Evolutionary conservation across 2,329 filamentous ascomycete species (phyloP).

Genomic region (Neurospora sp.): DNA sequence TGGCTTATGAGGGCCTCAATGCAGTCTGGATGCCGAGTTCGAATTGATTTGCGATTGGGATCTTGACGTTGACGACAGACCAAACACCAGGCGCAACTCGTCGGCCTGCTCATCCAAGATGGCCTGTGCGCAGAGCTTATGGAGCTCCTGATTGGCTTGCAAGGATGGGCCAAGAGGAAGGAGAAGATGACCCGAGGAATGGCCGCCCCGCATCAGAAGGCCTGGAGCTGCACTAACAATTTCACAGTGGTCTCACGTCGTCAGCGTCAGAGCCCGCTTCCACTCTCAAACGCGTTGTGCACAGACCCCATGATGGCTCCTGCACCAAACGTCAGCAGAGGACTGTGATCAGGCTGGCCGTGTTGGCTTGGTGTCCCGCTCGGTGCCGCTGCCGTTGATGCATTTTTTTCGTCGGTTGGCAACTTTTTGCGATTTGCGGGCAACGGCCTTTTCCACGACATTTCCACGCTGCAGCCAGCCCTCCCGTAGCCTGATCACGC

Average conservation of each 20-base stretch:
- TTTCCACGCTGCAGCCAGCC: constrained; percentile 35
- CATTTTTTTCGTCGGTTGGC: constrained; percentile 28
- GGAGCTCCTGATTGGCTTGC: background rate
- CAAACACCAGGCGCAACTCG: background rate
- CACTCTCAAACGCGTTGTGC: background rate
- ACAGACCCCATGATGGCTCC: background rate
- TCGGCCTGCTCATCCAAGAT: background rate
- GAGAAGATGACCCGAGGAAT: background rate
- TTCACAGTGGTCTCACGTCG: background rate
- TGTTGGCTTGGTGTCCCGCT: constrained; percentile 1
- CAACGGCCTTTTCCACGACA: constrained; percentile 31
- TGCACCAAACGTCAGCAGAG: background rate
- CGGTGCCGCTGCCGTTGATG: constrained; percentile 8
- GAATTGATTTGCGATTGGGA: background rate
- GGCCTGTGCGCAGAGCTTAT: background rate
- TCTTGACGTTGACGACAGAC: constrained; percentile 17
- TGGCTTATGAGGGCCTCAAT: constrained; percentile 27
- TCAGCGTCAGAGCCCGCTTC: background rate
- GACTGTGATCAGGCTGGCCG: background rate
- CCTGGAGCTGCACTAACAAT: background rate
- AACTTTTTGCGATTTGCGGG: constrained; percentile 48
- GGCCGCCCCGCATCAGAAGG: background rate
- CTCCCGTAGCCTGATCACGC: constrained; percentile 43
- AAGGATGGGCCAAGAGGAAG: background rate
- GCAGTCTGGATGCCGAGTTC: constrained; percentile 20